phyloP scores from a whole-genome alignment of 345 rosid species.

The sweet orange (Citrus sinensis) region DNA sequence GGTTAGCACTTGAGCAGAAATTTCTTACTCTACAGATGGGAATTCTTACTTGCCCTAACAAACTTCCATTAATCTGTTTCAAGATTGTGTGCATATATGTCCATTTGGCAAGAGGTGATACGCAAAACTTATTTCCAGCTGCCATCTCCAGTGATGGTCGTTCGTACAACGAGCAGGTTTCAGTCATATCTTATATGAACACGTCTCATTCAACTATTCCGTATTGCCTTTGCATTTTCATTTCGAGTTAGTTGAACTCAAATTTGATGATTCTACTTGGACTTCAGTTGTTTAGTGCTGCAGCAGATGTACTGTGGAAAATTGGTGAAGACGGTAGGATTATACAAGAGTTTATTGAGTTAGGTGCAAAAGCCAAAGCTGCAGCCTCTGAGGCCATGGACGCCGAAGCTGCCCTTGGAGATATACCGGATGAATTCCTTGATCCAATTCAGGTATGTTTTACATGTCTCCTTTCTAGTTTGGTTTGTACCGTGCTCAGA shows the following conservation, averaged over 20 bases:
- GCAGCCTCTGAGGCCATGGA: conserved; percentile 98
- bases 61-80: conserved; percentile 23
- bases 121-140: conserved; percentile 68
- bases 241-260: not conserved
- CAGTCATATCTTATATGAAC: conserved; percentile 1
- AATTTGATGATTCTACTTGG: conserved; percentile 16
- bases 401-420: conserved; percentile 91
- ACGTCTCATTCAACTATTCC: not conserved
- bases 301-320: conserved; percentile 73
- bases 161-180: conserved; percentile 92
- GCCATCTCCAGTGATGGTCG: conserved; percentile 97
- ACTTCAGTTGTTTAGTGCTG: conserved; percentile 80
- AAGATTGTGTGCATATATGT: conserved; percentile 92
- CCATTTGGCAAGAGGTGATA: conserved; percentile 86
- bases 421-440: conserved; percentile 97
- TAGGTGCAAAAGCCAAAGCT: conserved; percentile 76
- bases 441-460: conserved; percentile 83
- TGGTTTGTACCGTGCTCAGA: no score
- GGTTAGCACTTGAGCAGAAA: conserved; percentile 38
- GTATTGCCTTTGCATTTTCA: not conserved
- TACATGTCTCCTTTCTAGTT: conserved; percentile 3
- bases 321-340: conserved; percentile 79
- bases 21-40: not conserved
- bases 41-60: not conserved
- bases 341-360: conserved; percentile 68